Evolutionary conservation across 2,329 filamentous ascomycete genomes (phyloP).

Genomic region (Exophiala oligosperma): DNA sequence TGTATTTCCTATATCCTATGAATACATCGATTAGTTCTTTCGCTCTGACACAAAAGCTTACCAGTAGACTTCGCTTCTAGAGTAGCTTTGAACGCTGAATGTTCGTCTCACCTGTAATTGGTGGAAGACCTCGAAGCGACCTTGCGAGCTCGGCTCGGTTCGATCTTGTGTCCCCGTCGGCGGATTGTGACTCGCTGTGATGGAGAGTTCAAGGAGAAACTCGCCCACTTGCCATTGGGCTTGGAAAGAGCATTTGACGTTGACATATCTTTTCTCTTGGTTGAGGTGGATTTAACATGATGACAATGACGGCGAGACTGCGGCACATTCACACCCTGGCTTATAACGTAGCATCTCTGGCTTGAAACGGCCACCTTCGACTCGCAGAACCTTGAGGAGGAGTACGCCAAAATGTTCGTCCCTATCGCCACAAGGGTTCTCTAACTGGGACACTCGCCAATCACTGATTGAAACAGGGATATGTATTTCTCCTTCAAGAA

Average conservation of each 20-base stretch:
- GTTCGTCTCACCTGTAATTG: background rate
- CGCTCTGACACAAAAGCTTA: background rate
- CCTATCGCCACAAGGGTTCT: background rate
- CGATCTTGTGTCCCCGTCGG: constrained; percentile 6
- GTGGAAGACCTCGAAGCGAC: background rate
- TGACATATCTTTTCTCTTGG: too few relatives aligned
- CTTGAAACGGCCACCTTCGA: too few relatives aligned
- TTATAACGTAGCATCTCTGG: background rate
- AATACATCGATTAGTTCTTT: background rate
- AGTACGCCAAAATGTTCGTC: too few relatives aligned
- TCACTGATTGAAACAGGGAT: background rate
- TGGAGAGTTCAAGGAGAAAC: background rate
- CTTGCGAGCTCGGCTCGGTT: constrained; percentile 10
- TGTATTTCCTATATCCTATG: background rate
- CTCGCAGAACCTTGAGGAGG: too few relatives aligned
- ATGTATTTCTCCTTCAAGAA: too few relatives aligned
- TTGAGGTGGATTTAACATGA: background rate
- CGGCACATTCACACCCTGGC: background rate
- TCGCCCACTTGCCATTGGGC: background rate
- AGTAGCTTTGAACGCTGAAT: background rate
- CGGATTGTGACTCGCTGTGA: constrained; percentile 1
- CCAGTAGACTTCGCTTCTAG: background rate
- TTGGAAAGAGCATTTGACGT: background rate
- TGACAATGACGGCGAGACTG: background rate
- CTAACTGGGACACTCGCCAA: background rate